Base-by-base conservation (phyloP, 441 rosid genomes). In the Adansonia madagascariensis region DNA sequence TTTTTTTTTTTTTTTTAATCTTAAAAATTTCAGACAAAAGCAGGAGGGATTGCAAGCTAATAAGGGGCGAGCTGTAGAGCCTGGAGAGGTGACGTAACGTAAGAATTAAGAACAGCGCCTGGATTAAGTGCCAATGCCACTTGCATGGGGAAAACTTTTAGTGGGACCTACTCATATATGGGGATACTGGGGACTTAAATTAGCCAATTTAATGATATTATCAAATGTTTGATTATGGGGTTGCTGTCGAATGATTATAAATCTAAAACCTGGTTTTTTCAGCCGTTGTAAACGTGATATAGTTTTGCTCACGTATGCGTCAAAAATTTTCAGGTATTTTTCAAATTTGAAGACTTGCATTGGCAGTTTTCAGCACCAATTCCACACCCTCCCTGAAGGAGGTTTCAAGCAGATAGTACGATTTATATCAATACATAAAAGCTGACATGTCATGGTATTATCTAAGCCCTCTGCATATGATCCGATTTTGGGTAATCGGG, bases 271-370 rank as follows among this genome's bases (percentile, higher is more conserved):
- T 12, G 3, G 0, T 12, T 35, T 52, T 60, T 62, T 11, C 20
- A 47, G 49, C 70, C n/a, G 61, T 47, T 63, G 44, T n/a, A 63
- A 70, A 74, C 83, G 73, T 68, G 78, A 63, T 47, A 49, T 6
- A 60, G 15, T 67, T 24, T 50, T 27, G 47, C 0, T 35, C 49
- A 8, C 6, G 77, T n/a, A 49, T n/a, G 47, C 53, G 27, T 52
- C 74, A 53, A 24, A 24, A 22, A 1, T 22, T 35, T 74, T 80
- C 64, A 15, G 79, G 62, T 8, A 4, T 0, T 44, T 75, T 79
- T 79, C 81, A 50, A 44, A 6, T 35, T 72, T 56, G 2, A 72
- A 56, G 52, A 14, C 52, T 11, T 6, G 61, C 43, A 12, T 14
- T 18, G 60, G 46, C 17, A 3, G 24, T 12, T 7, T 20, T 41